Conservation (phyloP, 805 yeast species). For the Metschnikowia corniflorae region DNA sequence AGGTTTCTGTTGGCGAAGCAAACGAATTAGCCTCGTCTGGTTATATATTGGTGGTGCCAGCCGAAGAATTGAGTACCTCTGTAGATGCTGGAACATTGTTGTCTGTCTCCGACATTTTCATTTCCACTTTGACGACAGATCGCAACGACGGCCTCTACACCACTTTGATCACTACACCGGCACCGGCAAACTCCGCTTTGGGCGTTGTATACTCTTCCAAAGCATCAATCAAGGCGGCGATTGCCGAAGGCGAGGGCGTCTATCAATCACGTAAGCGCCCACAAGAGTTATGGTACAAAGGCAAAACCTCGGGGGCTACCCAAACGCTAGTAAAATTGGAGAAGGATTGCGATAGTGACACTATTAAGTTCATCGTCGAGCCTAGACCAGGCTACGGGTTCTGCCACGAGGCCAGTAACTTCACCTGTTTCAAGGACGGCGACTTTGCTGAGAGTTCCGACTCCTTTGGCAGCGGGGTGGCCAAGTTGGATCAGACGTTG, state of each 20-base stretch:
- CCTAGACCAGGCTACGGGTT: slow-evolving; percentile 81
- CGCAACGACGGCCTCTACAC: slow-evolving; percentile 83
- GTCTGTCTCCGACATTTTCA: slow-evolving; percentile 44
- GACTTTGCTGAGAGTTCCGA: slow-evolving; percentile 26
- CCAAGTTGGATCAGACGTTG: slow-evolving; percentile 64
- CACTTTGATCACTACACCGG: slow-evolving; percentile 74
- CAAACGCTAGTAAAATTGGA: slow-evolving; percentile 68
- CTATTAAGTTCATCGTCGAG: slow-evolving; percentile 79
- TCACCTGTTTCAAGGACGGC: slow-evolving; percentile 67
- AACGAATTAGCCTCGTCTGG: slow-evolving; percentile 30
- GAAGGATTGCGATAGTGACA: slow-evolving; percentile 90
- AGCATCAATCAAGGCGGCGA: slow-evolving; percentile 78
- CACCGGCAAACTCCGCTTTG: slow-evolving; percentile 49
- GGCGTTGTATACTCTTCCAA: slow-evolving; percentile 90
- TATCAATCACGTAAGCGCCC: slow-evolving; percentile 79
- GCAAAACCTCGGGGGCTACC: slow-evolving; percentile 94
- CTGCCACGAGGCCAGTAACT: slow-evolving; percentile 77
- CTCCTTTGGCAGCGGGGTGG: slow-evolving; percentile 63
- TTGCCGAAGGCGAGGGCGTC: slow-evolving; percentile 79
- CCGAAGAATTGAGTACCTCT: slow-evolving; percentile 29
- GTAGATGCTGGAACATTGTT: slow-evolving; percentile 21
- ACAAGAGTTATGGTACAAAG: slow-evolving; percentile 93
- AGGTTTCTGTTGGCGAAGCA: slow-evolving; percentile 22
- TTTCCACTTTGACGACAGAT: slow-evolving; percentile 64
- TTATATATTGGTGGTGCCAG: slow-evolving; percentile 31